phyloP scores from a whole-genome alignment of 2,329 filamentous ascomycete species.

The Ophiosphaerella narmari region DNA sequence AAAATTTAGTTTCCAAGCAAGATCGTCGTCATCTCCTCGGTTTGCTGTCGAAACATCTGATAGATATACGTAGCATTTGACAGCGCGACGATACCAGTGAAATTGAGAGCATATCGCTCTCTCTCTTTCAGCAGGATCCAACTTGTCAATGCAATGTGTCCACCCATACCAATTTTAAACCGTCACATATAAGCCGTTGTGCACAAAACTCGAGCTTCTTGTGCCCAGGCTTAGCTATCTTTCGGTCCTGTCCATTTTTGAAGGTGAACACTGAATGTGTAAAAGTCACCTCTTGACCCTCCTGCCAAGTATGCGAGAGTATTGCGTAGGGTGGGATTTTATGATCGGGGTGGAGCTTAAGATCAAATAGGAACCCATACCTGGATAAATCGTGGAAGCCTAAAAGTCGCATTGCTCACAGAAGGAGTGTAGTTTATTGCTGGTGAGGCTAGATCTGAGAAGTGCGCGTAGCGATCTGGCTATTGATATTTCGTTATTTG shows the following conservation, averaged over 20 bases:
- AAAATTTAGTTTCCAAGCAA: constrained; percentile 3
- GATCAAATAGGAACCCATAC: no score
- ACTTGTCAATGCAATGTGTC: neutral
- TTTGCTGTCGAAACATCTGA: neutral
- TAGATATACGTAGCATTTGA: neutral
- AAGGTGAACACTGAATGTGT: no score
- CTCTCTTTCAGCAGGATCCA: neutral
- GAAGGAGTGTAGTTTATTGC: no score
- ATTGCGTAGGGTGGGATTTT: neutral
- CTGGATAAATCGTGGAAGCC: no score
- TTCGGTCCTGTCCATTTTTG: neutral
- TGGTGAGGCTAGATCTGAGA: no score
- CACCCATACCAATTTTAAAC: neutral
- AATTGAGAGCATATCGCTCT: neutral
- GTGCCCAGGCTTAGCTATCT: neutral
- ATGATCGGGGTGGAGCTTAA: no score
- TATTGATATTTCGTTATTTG: no score
- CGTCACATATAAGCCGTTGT: neutral
- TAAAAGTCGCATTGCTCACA: no score
- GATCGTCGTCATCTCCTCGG: neutral
- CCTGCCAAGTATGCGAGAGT: neutral
- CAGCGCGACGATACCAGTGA: neutral
- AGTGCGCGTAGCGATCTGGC: no score
- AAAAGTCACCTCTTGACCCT: neutral
- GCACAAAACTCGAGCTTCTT: neutral